Base-by-base conservation (phyloP, 345 rosid species). In the Pistacia vera region DNA sequence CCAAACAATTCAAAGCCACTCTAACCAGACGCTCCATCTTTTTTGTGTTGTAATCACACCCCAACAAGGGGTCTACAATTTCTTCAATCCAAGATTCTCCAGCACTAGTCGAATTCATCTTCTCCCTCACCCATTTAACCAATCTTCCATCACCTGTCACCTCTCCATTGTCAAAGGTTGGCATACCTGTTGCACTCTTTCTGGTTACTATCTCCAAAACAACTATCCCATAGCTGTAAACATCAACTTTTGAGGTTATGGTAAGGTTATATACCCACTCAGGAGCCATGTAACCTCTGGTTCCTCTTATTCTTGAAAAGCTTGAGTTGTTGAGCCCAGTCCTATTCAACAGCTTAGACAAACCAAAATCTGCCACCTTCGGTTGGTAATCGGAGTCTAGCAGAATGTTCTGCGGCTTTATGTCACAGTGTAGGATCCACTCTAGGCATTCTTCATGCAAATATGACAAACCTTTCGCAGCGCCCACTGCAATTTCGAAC, bases 371-470 rank as follows among this genome's bases (percentile, higher is more conserved):
- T 46, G 49, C 49, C 49, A 46, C 30, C 49, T 46, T 46, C 3
- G 49, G 49, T 5, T 46, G 49, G 11, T 1, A 46, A 46, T 46
- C 3, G 11, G 49, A 46, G 49, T 46, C 49, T 3, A 46, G 3
- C 2, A 46, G 49, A 1, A 46, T 46, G 49, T 46, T 46, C 6
- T 80, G 80, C 8, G 77, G 83, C 72, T 80, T 80, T 61, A 80
- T 64, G 54, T 80, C 80, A 11, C 78, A 65, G 49, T 76, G 80
- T 5, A 77, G 33, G 46, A 81, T 63, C 84, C 76, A 72, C 36
- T 79, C 78, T 49, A 78, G 55, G 75, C 83, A 83, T 54, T 77
- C 83, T 51, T 83, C 83, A 57, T 83, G 86, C 16, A 46, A 46
- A 46, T 46, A 46, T 1, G 49, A 1, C 49, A 46, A 46, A 10